Evolutionary conservation across 768 basidiomycete genomes (phyloP).

Genomic region (Lactifluus subvellereus): DNA sequence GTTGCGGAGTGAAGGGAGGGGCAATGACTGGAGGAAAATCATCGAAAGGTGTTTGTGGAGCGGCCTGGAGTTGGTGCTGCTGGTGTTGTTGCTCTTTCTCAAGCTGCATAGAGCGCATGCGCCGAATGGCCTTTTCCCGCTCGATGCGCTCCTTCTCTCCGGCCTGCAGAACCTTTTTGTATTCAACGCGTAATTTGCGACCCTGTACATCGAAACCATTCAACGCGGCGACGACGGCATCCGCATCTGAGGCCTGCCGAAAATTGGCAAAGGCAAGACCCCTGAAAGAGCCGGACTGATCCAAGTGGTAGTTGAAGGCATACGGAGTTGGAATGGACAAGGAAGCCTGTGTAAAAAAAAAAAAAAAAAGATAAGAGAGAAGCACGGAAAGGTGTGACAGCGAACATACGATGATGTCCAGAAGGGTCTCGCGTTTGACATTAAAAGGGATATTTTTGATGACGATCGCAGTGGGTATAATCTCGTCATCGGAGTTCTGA

Average conservation of each 20-base stretch:
- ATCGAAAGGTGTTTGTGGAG: conserved; percentile 43
- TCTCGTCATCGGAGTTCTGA: conserved; percentile 69
- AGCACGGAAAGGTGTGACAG: background rate
- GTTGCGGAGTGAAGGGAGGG: conserved; percentile 60
- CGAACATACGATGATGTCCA: conserved; percentile 86
- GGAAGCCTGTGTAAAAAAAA: conserved; percentile 53
- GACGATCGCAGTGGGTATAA: conserved; percentile 98
- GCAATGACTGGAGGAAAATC: conserved; percentile 57
- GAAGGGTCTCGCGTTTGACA: conserved; percentile 91
- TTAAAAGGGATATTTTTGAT: conserved; percentile 99
- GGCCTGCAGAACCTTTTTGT: conserved; percentile 99
- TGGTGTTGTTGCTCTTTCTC: conserved; percentile 67
- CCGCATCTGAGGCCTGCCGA: conserved; percentile 84
- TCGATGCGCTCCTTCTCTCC: conserved; percentile 99
- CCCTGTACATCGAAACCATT: conserved; percentile 97
- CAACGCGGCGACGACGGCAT: conserved; percentile 90
- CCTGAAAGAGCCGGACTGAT: conserved; percentile 93
- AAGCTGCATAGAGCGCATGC: conserved; percentile 96
- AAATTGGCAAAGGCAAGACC: conserved; percentile 99
- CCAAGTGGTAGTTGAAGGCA: conserved; percentile 99
- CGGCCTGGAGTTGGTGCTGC: conserved; percentile 32
- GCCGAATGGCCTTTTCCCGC: conserved; percentile 93
- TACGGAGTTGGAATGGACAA: conserved; percentile 94
- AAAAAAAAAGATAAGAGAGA: conserved; percentile 1
- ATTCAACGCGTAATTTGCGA: conserved; percentile 95